Percentiles rank a stretch among this genome's conserved stretches.
Evolutionary conservation across 345 rosid species (phyloP).

Genomic region (Physaria fendleri): DNA sequence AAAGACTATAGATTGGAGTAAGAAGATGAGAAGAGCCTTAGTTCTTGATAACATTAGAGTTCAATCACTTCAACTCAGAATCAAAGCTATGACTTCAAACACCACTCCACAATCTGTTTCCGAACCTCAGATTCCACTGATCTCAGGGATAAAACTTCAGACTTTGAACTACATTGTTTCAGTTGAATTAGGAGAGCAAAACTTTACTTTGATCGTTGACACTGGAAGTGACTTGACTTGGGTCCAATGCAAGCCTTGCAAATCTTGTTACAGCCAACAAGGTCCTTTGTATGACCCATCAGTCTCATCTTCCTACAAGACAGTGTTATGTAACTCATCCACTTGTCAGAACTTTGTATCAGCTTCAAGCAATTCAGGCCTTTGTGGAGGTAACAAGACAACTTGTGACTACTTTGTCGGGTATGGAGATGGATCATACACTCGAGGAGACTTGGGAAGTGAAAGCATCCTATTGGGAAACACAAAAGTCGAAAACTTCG

Average conservation of each 20-base stretch:
- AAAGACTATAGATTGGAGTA: slow-evolving; percentile 43
- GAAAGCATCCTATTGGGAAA: slow-evolving; percentile 49
- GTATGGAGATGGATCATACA: slow-evolving; percentile 90
- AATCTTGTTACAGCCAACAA: slow-evolving; percentile 56
- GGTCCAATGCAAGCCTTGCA: slow-evolving; percentile 93
- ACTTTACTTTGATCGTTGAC: slow-evolving; percentile 67
- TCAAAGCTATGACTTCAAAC: slow-evolving; percentile 28
- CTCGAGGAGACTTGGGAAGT: slow-evolving; percentile 59
- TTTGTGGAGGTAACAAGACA: slow-evolving; percentile 34
- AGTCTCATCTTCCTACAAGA: slow-evolving; percentile 48
- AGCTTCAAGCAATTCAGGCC: slow-evolving; percentile 47
- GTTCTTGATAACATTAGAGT: slow-evolving; percentile 49
- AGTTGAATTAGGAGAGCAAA: slow-evolving; percentile 47
- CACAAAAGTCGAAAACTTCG: slow-evolving; percentile 35
- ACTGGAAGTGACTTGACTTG: slow-evolving; percentile 95
- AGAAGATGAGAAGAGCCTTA: slow-evolving; percentile 44
- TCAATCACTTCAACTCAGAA: slow-evolving; percentile 46
- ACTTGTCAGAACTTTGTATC: slow-evolving; percentile 50
- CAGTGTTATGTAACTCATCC: slow-evolving; percentile 59
- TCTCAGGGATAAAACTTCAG: slow-evolving; percentile 56
- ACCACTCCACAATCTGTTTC: slow-evolving; percentile 22
- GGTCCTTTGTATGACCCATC: slow-evolving; percentile 72
- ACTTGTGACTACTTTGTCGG: slow-evolving; percentile 60
- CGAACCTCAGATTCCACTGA: slow-evolving; percentile 43
- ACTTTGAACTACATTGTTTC: slow-evolving; percentile 73